These are phyloP conservation scores for Metschnikowia gelsemii DNA, from an alignment of 805 yeast species.

Conservation along the genomic window DNA sequence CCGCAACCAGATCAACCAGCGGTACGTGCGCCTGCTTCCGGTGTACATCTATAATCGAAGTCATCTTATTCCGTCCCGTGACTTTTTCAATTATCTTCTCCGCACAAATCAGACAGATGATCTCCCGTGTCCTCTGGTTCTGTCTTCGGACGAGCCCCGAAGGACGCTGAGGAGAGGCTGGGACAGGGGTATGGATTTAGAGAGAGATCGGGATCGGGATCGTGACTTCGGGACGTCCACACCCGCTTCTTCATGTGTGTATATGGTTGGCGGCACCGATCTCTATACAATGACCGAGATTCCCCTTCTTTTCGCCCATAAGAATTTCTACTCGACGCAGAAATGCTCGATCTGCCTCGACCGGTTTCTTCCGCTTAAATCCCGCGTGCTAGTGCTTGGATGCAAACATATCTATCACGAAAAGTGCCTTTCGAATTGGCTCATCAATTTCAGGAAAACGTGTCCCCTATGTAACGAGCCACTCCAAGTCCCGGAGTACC, in stretches of 20 bases:
- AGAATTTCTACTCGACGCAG: constrained; percentile 30
- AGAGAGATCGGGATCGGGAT: no score
- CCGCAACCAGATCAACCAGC: constrained; percentile 29
- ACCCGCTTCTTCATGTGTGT: background rate
- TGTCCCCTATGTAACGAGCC: constrained; percentile 58
- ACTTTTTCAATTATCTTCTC: constrained; percentile 32
- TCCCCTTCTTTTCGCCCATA: constrained; percentile 10
- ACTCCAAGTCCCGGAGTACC: constrained; percentile 8
- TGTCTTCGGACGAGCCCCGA: constrained; percentile 17
- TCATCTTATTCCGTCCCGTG: constrained; percentile 32
- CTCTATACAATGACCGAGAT: constrained; percentile 8
- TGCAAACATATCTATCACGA: constrained; percentile 64
- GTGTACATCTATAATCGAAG: constrained; percentile 38
- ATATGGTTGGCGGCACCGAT: constrained; percentile 6
- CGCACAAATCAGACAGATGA: constrained; percentile 30
- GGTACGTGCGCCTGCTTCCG: constrained; percentile 33
- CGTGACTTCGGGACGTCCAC: background rate
- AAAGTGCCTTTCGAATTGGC: constrained; percentile 59
- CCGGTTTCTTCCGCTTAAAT: constrained; percentile 45
- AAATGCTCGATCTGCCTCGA: constrained; percentile 64
- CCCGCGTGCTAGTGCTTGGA: constrained; percentile 51
- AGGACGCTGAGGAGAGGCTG: no score
- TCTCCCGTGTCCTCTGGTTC: constrained; percentile 16
- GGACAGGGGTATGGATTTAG: no score
- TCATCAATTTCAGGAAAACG: constrained; percentile 49